A percentile compares a stretch with the other conserved stretches of the same genome.
phyloP scores from a whole-genome alignment of 1,139 yeast genomes.

The Kazachstania sp. region DNA sequence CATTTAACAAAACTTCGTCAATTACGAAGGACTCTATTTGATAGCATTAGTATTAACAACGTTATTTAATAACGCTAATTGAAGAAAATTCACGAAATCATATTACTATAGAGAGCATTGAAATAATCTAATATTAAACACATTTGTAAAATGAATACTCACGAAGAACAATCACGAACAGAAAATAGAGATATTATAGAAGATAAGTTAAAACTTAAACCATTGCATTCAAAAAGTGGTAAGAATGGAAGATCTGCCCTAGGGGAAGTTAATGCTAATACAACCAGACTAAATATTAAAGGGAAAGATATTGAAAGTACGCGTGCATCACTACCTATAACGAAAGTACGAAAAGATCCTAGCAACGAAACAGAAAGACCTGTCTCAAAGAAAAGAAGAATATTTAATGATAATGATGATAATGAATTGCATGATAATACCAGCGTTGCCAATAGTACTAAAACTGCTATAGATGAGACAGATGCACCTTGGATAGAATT shows the following conservation, averaged over 20 bases:
- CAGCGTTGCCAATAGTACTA: background rate
- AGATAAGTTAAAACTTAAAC: background rate
- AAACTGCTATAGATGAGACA: background rate
- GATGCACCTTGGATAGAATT: slow-evolving; percentile 48
- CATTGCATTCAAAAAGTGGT: background rate
- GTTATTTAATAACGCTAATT: too few relatives aligned
- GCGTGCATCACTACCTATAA: background rate
- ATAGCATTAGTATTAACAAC: too few relatives aligned
- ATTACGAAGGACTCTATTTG: too few relatives aligned
- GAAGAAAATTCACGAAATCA: too few relatives aligned
- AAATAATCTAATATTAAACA: too few relatives aligned
- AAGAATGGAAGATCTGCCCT: slow-evolving; percentile 4
- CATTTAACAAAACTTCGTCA: too few relatives aligned
- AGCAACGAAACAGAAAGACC: slow-evolving; percentile 4
- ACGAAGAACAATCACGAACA: background rate
- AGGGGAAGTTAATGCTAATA: slow-evolving; percentile 6
- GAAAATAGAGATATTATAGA: background rate
- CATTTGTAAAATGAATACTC: too few relatives aligned
- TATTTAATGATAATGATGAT: slow-evolving; percentile 5
- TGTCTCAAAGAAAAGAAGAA: slow-evolving; percentile 6
- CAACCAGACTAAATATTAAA: background rate
- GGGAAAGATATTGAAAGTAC: background rate
- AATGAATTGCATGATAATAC: background rate
- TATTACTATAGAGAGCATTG: too few relatives aligned
- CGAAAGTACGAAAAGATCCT: slow-evolving; percentile 7